These are phyloP conservation scores for Botrytis porri DNA, from an alignment of 2,329 filamentous ascomycete species.

Conservation along the genomic window DNA sequence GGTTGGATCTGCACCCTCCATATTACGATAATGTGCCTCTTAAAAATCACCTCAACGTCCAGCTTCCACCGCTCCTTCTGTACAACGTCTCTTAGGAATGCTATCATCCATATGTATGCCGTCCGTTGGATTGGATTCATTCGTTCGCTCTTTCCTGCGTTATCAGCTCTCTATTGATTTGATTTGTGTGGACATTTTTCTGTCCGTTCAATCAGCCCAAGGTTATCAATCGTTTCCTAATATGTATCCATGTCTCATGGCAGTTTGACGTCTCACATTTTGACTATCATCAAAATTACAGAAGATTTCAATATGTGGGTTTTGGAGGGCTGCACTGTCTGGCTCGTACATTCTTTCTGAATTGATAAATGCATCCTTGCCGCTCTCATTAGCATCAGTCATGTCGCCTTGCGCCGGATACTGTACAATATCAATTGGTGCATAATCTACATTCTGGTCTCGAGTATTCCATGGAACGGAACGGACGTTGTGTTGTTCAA, in stretches of 20 bases:
- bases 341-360: not conserved
- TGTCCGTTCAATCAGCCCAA: not conserved
- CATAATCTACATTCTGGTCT: constrained; percentile 1
- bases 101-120: not conserved
- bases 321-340: not conserved
- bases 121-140: not conserved
- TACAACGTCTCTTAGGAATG: not conserved
- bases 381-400: not conserved
- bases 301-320: not conserved
- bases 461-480: constrained; percentile 15
- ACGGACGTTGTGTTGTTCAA: constrained; percentile 11
- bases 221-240: not conserved
- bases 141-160: not conserved
- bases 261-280: constrained; percentile 4
- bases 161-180: not conserved
- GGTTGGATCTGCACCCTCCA: not conserved
- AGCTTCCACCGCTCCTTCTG: constrained; percentile 15
- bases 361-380: not conserved
- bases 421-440: constrained; percentile 4
- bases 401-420: not conserved
- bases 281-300: not conserved
- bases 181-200: not conserved
- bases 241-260: not conserved
- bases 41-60: constrained; percentile 3
- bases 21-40: not conserved